phyloP scores from a whole-genome alignment of 2,329 filamentous ascomycete species.

The Neofusicoccum kwambonambiense region DNA sequence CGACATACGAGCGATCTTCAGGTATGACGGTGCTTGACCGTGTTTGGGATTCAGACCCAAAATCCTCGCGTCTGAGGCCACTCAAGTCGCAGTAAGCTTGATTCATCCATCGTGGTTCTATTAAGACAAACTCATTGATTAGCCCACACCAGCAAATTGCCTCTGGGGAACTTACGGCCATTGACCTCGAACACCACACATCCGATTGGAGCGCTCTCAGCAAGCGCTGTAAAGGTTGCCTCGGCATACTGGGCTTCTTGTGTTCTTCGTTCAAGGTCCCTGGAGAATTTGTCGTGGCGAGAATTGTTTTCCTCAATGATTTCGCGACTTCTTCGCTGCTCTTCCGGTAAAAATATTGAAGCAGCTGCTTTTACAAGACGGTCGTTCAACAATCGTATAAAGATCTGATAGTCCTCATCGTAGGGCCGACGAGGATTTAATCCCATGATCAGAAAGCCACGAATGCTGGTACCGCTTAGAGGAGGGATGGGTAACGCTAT shows the following conservation, averaged over 20 bases:
- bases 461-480: slow-evolving; percentile 14
- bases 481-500: slow-evolving; percentile 13
- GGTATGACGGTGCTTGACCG: slow-evolving; percentile 6
- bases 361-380: slow-evolving; percentile 17
- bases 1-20: slow-evolving; percentile 9
- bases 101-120: slow-evolving; percentile 17
- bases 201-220: slow-evolving; percentile 9
- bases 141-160: not conserved
- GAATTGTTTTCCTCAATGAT: slow-evolving; percentile 4
- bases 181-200: slow-evolving; percentile 17
- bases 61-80: slow-evolving; percentile 9
- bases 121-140: no score
- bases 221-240: slow-evolving; percentile 6
- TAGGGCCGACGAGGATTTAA: slow-evolving; percentile 12
- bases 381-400: slow-evolving; percentile 10
- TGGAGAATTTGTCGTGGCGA: not conserved
- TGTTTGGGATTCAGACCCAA: not conserved
- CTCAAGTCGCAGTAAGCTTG: slow-evolving; percentile 17
- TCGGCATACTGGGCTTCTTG: slow-evolving; percentile 4
- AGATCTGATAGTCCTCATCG: slow-evolving; percentile 17
- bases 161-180: not conserved
- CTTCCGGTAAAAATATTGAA: slow-evolving; percentile 12
- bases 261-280: slow-evolving; percentile 10
- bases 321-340: slow-evolving; percentile 6
- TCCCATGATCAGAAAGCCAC: slow-evolving; percentile 13